Evolutionary conservation across 1,139 yeast species (phyloP).

Genomic region (Lodderomyces elongisporus): DNA sequence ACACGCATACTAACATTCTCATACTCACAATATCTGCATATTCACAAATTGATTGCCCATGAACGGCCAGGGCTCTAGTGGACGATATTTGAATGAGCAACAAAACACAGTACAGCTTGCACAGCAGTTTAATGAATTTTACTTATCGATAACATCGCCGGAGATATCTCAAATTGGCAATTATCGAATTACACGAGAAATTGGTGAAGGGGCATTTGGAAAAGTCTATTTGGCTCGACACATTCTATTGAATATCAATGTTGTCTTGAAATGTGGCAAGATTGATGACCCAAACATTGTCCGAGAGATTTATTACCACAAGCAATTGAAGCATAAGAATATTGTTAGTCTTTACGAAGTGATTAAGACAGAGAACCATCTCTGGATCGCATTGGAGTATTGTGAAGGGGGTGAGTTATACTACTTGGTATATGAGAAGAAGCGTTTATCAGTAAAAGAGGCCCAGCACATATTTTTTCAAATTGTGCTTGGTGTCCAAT

Average conservation of each 20-base stretch:
- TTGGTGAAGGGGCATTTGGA: constrained; percentile 92
- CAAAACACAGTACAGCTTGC: constrained; percentile 46
- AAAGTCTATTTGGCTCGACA: constrained; percentile 84
- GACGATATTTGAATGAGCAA: constrained; percentile 5
- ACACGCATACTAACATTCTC: too few species aligned
- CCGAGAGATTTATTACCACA: constrained; percentile 84
- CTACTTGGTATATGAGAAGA: constrained; percentile 59
- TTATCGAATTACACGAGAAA: constrained; percentile 62
- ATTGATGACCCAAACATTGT: constrained; percentile 84
- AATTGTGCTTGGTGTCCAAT: constrained; percentile 74
- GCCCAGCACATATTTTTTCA: constrained; percentile 67
- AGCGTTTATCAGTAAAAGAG: constrained; percentile 51
- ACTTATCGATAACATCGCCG: constrained; percentile 48
- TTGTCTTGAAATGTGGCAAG: constrained; percentile 83
- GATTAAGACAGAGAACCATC: constrained; percentile 68
- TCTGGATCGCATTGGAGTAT: constrained; percentile 88
- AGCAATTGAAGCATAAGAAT: constrained; percentile 78
- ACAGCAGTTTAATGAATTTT: constrained; percentile 60
- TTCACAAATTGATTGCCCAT: too few species aligned
- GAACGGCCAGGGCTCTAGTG: too few species aligned
- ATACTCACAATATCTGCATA: too few species aligned
- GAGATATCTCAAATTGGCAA: constrained; percentile 67
- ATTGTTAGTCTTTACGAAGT: constrained; percentile 84
- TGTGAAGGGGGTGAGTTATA: constrained; percentile 87
- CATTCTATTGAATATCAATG: constrained; percentile 63